Conservation (phyloP, 1,284 basidiomycete genomes). For the Sporisorium sorghi region DNA sequence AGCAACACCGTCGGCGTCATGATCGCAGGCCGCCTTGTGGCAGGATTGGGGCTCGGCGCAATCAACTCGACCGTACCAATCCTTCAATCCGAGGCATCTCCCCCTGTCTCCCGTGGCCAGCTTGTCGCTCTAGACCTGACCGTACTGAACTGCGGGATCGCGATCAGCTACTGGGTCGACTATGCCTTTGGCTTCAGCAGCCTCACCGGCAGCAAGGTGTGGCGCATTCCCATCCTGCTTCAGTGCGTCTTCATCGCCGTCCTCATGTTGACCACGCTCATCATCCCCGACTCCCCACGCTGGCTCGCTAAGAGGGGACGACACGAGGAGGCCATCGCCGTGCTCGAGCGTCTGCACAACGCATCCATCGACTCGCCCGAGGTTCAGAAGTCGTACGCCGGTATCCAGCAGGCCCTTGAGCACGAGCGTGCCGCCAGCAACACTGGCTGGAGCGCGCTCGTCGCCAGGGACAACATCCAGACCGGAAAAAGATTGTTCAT, state of each 20-base stretch:
- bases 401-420: slow-evolving; percentile 64
- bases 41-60: slow-evolving; percentile 77
- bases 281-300: slow-evolving; percentile 79
- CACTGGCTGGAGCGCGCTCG: slow-evolving; percentile 72
- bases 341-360: slow-evolving; percentile 76
- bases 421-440: slow-evolving; percentile 59
- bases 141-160: slow-evolving; percentile 78
- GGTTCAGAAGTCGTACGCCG: slow-evolving; percentile 71
- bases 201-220: slow-evolving; percentile 73
- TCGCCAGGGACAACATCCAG: slow-evolving; percentile 74
- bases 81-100: slow-evolving; percentile 78
- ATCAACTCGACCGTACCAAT: slow-evolving; percentile 76
- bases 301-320: slow-evolving; percentile 76
- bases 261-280: slow-evolving; percentile 75
- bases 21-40: slow-evolving; percentile 76
- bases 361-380: slow-evolving; percentile 73
- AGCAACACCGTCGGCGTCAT: slow-evolving; percentile 75
- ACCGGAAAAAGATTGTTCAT: slow-evolving; percentile 76
- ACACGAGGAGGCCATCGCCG: slow-evolving; percentile 75
- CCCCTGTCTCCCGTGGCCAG: slow-evolving; percentile 75
- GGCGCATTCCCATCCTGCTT: slow-evolving; percentile 78
- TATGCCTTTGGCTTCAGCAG: slow-evolving; percentile 71
- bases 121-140: slow-evolving; percentile 79
- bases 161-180: slow-evolving; percentile 72
- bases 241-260: slow-evolving; percentile 77